Base-by-base conservation (phyloP, 148 eudicot species). In the Simmondsia chinensis region DNA sequence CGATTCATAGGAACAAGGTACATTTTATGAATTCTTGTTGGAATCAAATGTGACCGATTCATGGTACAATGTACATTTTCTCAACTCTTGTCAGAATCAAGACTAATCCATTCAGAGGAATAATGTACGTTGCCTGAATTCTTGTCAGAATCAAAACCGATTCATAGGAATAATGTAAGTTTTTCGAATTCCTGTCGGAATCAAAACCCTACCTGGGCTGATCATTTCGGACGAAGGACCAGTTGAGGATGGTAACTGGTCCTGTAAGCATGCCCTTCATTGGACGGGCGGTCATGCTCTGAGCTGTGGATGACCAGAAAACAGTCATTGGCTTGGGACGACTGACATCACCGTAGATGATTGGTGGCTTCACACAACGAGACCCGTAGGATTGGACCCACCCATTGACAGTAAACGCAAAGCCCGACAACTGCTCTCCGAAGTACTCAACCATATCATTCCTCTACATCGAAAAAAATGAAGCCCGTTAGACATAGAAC, bases 191-290 rank as follows among this genome's bases (percentile, higher is more conserved):
- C 1, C 13, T 13, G 4, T 26, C 9, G 8, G 12, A 23, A 25
- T 19, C 29, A 25, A 16, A 4, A 21, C 5, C 25, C 2, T 74
- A 87, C 96, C 96, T 87, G 48, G 96, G 96, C 59, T 87, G 96
- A 69, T 87, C 96, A 61, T 87, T 80, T 35, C 96, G 52, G 43
- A 87, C 96, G 25, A 87, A 87, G 40, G 96, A 87, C 94, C 96
- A 82, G 80, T 87, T 87, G 58, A 82, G 94, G 47, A 82, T 82
- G 75, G 94, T 82, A 32, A 82, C 96, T 0, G 94, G 96, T 32
- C 94, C 96, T 3, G 96, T 82, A 60, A 82, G 94, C 94, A 87
- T 87, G 56, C 96, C 94, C 79, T 87, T 87, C 96, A 82, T 82
- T 66, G 94, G 94, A 68, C 94, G 96, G 70, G 79, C 60, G 33